Evolutionary conservation across 345 rosid genomes (phyloP), one percentile per base, ranked within the genome.

Genomic region (Acer yangbiense): DNA sequence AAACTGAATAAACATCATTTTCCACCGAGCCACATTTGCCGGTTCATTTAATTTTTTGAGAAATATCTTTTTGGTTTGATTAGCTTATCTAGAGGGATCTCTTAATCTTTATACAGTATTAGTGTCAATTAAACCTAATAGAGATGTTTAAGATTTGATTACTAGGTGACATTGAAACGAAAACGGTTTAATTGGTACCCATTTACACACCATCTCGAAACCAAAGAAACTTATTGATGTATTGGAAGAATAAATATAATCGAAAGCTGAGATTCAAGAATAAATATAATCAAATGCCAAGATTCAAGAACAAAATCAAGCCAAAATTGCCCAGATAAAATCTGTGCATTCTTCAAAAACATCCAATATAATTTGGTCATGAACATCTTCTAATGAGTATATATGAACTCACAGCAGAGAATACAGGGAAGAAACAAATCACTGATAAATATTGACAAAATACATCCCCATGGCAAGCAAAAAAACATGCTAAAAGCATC

Each of bases 391-490:
- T 25, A 60, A 60, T 18, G 64, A 6, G 27, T 8, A 43, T 43
- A 43, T 1, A 58, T 58, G 25, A 58, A n/a, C 63, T 18, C 12
- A 58, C 25, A 25, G 25, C 71, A 21, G 9, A 43, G 55, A 44
- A 44, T 16, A 70, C 3, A 39, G 20, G 67, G 57, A 41, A 52
- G 57, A 41, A 61, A 20, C 57, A 61, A 29, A 27, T 10, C 2
- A 44, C 21, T 23, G 16, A 20, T 9, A 21, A 65, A 12, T 20
- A 50, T 74, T 10, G 58, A 65, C 77, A 75, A 75, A 65, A 75
- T 9, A 18, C 69, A n/a, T 52, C 63, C 63, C 39, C 48, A 43
- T 4, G 52, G 6, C 11, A 17, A 52, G 3, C 65, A 43, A 43
- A 48, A 44, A 5, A 62, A 25, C 68, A 44, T 46, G 43, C 35